A percentile compares a stretch with the other conserved stretches of the same genome.
These are phyloP conservation scores for Vitis rupestris DNA, from an alignment of 164 flowering plant species.

Conservation along the genomic window DNA sequence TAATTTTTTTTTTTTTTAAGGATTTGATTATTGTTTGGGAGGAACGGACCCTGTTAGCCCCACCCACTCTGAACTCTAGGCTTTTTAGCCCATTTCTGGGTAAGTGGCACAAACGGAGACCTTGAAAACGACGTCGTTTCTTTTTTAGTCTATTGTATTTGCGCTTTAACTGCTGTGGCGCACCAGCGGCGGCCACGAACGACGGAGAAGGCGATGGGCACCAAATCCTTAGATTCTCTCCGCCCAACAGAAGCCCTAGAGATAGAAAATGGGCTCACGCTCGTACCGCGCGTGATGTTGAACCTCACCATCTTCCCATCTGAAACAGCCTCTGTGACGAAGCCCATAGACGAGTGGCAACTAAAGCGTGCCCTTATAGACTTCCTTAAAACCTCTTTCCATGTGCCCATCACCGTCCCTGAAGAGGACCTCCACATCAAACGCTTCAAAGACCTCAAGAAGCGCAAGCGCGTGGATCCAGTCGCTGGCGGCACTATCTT, in stretches of 20 bases:
- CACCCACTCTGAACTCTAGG: no score
- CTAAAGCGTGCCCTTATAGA: constrained; percentile 65
- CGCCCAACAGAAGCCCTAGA: constrained; percentile 65
- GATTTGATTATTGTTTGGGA: no score
- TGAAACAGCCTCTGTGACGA: constrained; percentile 44
- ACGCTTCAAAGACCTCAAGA: constrained; percentile 61
- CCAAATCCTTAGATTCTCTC: constrained; percentile 28
- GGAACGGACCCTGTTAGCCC: no score
- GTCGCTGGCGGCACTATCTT: constrained; percentile 63
- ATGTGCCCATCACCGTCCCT: constrained; percentile 39
- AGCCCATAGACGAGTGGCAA: constrained; percentile 81
- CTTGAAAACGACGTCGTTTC: no score
- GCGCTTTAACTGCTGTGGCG: not conserved
- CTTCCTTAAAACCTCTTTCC: constrained; percentile 53
- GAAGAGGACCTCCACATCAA: constrained; percentile 60
- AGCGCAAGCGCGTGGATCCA: constrained; percentile 86
- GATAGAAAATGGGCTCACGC: constrained; percentile 59
- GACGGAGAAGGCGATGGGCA: constrained; percentile 16
- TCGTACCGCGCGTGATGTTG: constrained; percentile 67
- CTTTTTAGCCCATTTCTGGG: no score
- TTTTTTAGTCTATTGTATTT: no score
- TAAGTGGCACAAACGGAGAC: no score
- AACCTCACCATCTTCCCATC: constrained; percentile 60
- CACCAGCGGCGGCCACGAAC: not conserved
- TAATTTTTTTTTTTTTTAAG: no score